Base-by-base conservation (phyloP, 2,329 filamentous ascomycete species). In the Neopestalotiopsis sp. region DNA sequence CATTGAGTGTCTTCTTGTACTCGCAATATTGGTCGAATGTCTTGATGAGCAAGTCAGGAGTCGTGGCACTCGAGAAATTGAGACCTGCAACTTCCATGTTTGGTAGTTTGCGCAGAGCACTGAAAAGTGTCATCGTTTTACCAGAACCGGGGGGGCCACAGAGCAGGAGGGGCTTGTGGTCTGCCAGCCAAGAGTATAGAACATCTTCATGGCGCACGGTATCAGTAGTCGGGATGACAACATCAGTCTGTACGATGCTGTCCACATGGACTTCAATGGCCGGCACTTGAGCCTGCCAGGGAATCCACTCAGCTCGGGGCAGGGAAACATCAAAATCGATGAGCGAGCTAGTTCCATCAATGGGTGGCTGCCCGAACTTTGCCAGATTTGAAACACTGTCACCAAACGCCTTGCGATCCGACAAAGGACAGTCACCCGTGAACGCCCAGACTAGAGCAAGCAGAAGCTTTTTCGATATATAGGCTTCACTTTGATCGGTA, bases 101-200 rank as follows among this genome's bases (percentile, higher is more conserved):
- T 3, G 95, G 95, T 69, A 99, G 86, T 82, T 99, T 99, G 72
- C 96, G 92, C 67, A 99, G 89, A 42, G 96, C 96, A 79, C 95
- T 98, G 85, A 99, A 99, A 13, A 99, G 86, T 12, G 96, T 99
- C 96, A 99, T 99, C 4, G 96, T 99, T 85, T 99, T 99, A 86
- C 96, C 96, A 65, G 96, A 99, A 84, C 96, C 96, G 69, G 96
- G 96, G 78, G 96, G 97, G 80, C 96, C 97, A 79, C 96, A 99
- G 17, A 99, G 91, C 66, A 99, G 86, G 20, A 99, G 86, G 13
- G 97, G 96, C 84, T 99, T 99, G 80, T 99, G 96, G 80, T 99
- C 96, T 17, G 97, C 96, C 59, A 99, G 89, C 96, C 96, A 99
- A 3, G 97, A 99, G 84, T 99, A 99, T 17, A 99, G 87, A n/a